These are phyloP conservation scores for Harrya chromipes DNA, from an alignment of 768 basidiomycete genomes.

Conservation along the genomic window DNA sequence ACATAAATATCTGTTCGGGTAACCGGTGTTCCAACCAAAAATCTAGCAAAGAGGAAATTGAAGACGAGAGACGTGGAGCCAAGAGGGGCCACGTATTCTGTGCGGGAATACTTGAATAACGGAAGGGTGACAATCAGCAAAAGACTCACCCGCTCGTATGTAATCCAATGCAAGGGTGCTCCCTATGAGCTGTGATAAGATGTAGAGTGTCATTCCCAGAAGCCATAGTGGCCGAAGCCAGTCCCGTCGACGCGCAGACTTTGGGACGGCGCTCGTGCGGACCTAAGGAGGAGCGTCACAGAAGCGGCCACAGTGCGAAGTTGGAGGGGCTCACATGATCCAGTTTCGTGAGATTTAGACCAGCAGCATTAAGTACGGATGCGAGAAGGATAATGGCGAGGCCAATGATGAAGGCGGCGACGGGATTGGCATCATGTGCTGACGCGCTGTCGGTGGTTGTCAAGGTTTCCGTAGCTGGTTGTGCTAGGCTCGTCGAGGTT, in stretches of 20 bases:
- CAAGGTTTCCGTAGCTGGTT: conserved; percentile 12
- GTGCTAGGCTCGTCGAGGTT: conserved; percentile 17
- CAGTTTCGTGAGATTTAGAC: conserved; percentile 92
- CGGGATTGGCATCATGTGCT: conserved; percentile 49
- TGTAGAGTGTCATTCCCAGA: conserved; percentile 91
- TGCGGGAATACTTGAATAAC: conserved; percentile 12
- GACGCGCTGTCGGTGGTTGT: conserved; percentile 22
- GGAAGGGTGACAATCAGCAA: background rate
- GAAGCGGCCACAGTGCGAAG: background rate
- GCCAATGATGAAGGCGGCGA: conserved; percentile 78
- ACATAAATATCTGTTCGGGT: conserved; percentile 82
- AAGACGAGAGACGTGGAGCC: conserved; percentile 93
- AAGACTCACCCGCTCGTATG: conserved; percentile 69
- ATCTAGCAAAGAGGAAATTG: conserved; percentile 93
- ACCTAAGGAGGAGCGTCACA: conserved; percentile 42
- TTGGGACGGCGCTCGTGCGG: conserved; percentile 72
- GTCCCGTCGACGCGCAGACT: conserved; percentile 66
- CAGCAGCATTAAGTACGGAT: conserved; percentile 85
- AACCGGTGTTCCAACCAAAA: conserved; percentile 83
- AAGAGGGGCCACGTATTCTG: conserved; percentile 94
- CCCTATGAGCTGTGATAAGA: conserved; percentile 84
- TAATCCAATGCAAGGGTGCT: conserved; percentile 85
- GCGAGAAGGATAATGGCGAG: conserved; percentile 81
- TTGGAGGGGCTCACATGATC: conserved; percentile 65
- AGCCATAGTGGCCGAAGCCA: conserved; percentile 88